Evolutionary conservation across 2,329 filamentous ascomycete genomes (phyloP), one percentile per base, ranked within the genome.

Genomic region (Paraphaeosphaeria minitans): DNA sequence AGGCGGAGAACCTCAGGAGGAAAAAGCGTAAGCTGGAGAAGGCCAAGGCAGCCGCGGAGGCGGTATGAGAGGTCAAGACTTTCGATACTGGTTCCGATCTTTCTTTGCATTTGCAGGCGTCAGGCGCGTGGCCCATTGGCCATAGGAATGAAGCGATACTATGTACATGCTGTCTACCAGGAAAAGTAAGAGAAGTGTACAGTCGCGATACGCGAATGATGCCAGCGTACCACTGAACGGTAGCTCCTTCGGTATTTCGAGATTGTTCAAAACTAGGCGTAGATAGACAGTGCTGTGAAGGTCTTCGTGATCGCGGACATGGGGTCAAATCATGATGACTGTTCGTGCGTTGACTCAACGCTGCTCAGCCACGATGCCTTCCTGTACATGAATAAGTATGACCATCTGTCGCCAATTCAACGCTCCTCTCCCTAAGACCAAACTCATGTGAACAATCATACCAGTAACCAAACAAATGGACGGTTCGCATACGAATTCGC

Each of bases 1-100:
- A 97, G 81, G 91, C 94, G 49, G 90, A 94, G 82, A 91, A 89
- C 80, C 81, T 99, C 76, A 86, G 93, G 68, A 85, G 84, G 57
- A 99, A 99, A 89, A 88, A 92, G 79, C 91, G 95, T 80, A 96
- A 88, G 85, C 78, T 97, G 61, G 95, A 98, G 80, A 93, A 76
- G 62, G 70, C 68, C 0, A 75, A 72, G 60, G 66, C 67, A 29
- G 72, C 70, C 56, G 71, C 73, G 21, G 66, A 74, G 35, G 69
- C 66, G 69, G 57, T 55, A 56, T 57, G 39, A 49, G 39, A 49
- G 56, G 53, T 63, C 12, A 65, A 66, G 61, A 56, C 16, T 33
- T 31, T 33, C 7, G 46, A 62, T 70, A 63, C 19, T 46, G 48
- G 57, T 53, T 62, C 61, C 16, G 31, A 58, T n/a, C 33, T 35